phyloP scores from a whole-genome alignment of 257 asterid genomes.

The Striga asiatica region DNA sequence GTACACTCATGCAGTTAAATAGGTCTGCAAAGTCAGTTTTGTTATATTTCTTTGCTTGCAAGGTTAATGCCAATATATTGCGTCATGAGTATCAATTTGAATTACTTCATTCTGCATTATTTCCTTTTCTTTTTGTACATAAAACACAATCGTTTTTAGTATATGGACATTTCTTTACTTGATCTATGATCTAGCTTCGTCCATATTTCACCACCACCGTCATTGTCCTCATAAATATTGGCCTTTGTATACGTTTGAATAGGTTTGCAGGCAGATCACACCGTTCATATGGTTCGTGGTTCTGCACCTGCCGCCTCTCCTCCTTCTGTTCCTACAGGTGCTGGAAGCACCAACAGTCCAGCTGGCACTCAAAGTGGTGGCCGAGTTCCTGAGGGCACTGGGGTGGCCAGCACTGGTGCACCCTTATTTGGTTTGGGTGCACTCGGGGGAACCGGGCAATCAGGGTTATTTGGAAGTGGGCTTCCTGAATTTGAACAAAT shows the following conservation, averaged over 20 bases:
- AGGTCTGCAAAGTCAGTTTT: background rate
- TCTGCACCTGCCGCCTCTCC: slow-evolving; percentile 34
- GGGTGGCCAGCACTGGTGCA: slow-evolving; percentile 36
- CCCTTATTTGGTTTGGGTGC: slow-evolving; percentile 31
- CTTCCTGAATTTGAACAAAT: slow-evolving; percentile 54
- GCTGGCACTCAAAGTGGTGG: slow-evolving; percentile 25
- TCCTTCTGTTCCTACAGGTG: slow-evolving; percentile 24
- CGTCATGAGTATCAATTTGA: background rate
- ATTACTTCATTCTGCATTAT: background rate
- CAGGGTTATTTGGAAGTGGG: slow-evolving; percentile 50
- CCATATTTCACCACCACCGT: background rate
- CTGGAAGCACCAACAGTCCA: slow-evolving; percentile 27
- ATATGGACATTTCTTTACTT: background rate
- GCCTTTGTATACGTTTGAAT: slow-evolving; percentile 10
- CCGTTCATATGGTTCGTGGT: slow-evolving; percentile 60
- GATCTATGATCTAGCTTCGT: background rate
- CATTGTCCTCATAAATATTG: slow-evolving; percentile 2
- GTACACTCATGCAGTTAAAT: background rate
- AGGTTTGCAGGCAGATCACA: slow-evolving; percentile 61
- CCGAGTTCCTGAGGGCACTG: slow-evolving; percentile 28
- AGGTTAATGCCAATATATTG: background rate
- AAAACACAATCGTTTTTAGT: background rate
- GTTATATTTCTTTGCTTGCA: background rate
- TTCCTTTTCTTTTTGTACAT: background rate
- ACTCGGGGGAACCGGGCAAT: slow-evolving; percentile 34